Conservation (phyloP, 2,329 filamentous ascomycete genomes). For the Blumeria graminis region DNA sequence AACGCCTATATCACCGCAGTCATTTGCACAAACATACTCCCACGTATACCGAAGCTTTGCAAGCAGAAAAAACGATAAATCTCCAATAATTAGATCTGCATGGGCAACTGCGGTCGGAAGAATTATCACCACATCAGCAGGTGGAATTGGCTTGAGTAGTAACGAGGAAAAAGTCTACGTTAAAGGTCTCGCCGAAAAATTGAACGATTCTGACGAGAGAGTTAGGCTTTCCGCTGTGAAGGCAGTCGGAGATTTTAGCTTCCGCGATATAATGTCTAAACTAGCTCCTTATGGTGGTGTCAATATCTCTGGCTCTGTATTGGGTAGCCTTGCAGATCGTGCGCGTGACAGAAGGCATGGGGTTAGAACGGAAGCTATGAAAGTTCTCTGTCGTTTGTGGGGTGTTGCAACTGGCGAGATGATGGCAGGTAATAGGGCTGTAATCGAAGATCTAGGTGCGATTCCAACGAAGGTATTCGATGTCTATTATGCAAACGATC, state of each 20-base stretch:
- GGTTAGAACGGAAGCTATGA: conserved; percentile 72
- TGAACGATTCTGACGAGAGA: conserved; percentile 73
- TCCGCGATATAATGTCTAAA: conserved; percentile 60
- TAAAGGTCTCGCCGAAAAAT: conserved; percentile 49
- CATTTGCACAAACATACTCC: conserved; percentile 64
- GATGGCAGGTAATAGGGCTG: conserved; percentile 53
- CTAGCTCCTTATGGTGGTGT: conserved; percentile 55
- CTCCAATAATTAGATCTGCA: conserved; percentile 52
- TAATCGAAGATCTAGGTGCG: conserved; percentile 49
- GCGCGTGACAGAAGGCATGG: conserved; percentile 64
- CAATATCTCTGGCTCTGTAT: conserved; percentile 49
- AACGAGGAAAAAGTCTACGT: conserved; percentile 61
- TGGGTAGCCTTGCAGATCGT: conserved; percentile 63
- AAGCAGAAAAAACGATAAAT: conserved; percentile 68
- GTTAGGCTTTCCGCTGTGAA: conserved; percentile 78
- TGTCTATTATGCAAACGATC: conserved; percentile 73
- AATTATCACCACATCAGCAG: conserved; percentile 76
- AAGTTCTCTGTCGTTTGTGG: conserved; percentile 67
- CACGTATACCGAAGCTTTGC: conserved; percentile 66
- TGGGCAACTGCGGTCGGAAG: conserved; percentile 71
- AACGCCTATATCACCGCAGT: conserved; percentile 65
- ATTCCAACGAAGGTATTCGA: conserved; percentile 73
- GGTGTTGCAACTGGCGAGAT: conserved; percentile 80
- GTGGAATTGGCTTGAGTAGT: conserved; percentile 64
- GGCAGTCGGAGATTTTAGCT: conserved; percentile 56